phyloP scores from a whole-genome alignment of 2,329 filamentous ascomycete species.

The Lojkania enalia region DNA sequence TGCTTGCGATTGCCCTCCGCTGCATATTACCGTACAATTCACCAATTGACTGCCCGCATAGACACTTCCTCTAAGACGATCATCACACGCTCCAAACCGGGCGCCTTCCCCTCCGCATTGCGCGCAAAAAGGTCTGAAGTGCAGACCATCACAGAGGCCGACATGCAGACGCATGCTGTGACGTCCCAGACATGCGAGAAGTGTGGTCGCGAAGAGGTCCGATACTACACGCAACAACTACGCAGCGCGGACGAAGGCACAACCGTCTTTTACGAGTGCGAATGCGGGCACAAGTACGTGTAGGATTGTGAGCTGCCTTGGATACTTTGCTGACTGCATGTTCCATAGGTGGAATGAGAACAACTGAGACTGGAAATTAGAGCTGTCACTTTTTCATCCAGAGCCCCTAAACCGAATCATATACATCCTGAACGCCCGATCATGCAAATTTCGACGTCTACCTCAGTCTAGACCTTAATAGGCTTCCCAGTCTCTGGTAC shows the following conservation, averaged over 20 bases:
- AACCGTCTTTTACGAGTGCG: constrained; percentile 87
- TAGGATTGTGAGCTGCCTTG: constrained; percentile 17
- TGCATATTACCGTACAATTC: neutral
- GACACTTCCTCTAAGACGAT: constrained; percentile 66
- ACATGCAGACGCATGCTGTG: constrained; percentile 72
- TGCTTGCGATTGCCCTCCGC: constrained; percentile 8
- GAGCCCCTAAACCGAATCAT: no score
- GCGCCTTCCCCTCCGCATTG: constrained; percentile 87
- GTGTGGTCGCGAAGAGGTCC: constrained; percentile 81
- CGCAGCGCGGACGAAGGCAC: constrained; percentile 93
- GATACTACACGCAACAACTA: constrained; percentile 81
- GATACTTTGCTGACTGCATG: constrained; percentile 13
- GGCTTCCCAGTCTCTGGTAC: constrained; percentile 61
- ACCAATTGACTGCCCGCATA: constrained; percentile 13
- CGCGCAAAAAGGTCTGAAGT: constrained; percentile 85
- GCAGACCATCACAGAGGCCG: constrained; percentile 76
- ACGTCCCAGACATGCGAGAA: constrained; percentile 74
- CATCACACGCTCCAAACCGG: constrained; percentile 81
- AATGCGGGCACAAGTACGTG: constrained; percentile 80
- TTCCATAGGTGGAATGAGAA: constrained; percentile 58
- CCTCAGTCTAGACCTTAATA: constrained; percentile 27
- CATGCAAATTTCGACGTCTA: constrained; percentile 18
- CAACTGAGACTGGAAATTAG: constrained; percentile 53
- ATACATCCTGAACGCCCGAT: neutral
- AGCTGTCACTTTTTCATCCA: neutral